Percentiles rank a stretch among this genome's conserved stretches.
Conservation (phyloP, 2,329 filamentous ascomycete species). For the Phyllosticta ampelicida region DNA sequence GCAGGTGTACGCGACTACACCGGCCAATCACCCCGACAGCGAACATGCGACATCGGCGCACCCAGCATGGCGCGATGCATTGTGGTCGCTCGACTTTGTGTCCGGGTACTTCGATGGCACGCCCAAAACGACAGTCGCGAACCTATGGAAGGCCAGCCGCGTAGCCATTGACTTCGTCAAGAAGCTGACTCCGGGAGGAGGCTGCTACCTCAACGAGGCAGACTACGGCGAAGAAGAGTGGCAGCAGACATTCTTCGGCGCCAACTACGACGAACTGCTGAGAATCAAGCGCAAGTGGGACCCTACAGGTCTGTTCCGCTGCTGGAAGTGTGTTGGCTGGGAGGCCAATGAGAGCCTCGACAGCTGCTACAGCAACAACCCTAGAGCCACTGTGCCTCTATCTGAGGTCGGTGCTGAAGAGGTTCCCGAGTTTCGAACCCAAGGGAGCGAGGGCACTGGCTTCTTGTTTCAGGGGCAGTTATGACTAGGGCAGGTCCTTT, state of each 20-base stretch:
- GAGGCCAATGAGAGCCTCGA: conserved; percentile 2
- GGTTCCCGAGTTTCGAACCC: neutral
- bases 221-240: conserved; percentile 9
- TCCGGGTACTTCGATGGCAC: conserved; percentile 21
- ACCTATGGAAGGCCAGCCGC: conserved; percentile 13
- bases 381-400: neutral
- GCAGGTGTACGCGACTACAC: conserved; percentile 27
- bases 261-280: conserved; percentile 15
- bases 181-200: conserved; percentile 23
- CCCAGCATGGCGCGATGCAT: conserved; percentile 21
- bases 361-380: conserved; percentile 4
- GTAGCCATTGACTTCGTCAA: conserved; percentile 23
- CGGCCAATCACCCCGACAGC: conserved; percentile 20
- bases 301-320: conserved; percentile 12
- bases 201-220: conserved; percentile 14
- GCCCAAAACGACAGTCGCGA: neutral
- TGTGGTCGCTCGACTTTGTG: conserved; percentile 18
- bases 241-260: conserved; percentile 11
- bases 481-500: neutral
- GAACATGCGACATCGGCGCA: conserved; percentile 23
- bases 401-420: neutral
- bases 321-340: conserved; percentile 14
- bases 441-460: neutral
- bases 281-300: conserved; percentile 19
- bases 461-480: neutral